phyloP scores from a whole-genome alignment of 768 basidiomycete species.

The Daedaleopsis sinensis region DNA sequence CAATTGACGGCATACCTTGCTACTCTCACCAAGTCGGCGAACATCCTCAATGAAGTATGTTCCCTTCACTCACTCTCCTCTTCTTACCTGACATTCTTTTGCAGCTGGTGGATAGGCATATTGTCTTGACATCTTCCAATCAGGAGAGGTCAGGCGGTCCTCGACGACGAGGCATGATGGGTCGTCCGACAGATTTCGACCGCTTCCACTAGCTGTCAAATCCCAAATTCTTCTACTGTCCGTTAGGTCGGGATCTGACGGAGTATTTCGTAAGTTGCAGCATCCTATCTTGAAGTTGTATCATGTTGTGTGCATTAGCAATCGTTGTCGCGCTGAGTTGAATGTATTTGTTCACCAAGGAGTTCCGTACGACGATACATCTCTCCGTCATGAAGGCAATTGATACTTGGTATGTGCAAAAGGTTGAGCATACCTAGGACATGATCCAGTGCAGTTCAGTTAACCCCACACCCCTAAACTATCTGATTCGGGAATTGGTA shows the following conservation, averaged over 20 bases:
- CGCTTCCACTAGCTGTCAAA: slow-evolving; percentile 44
- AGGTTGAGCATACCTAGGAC: too few species aligned
- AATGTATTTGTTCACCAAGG: background rate
- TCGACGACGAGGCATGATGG: slow-evolving; percentile 49
- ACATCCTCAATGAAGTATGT: slow-evolving; percentile 86
- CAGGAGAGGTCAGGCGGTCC: slow-evolving; percentile 55
- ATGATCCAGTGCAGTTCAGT: too few species aligned
- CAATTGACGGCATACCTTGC: slow-evolving; percentile 90
- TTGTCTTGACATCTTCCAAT: slow-evolving; percentile 57
- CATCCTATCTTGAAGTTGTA: background rate
- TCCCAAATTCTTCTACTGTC: background rate
- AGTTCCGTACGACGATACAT: too few species aligned
- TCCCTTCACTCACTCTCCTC: slow-evolving; percentile 18
- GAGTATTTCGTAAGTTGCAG: background rate
- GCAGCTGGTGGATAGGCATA: slow-evolving; percentile 79
- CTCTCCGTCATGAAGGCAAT: too few species aligned
- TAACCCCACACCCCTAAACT: too few species aligned
- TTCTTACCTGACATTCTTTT: background rate
- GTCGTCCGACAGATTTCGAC: slow-evolving; percentile 54
- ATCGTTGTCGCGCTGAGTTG: slow-evolving; percentile 12
- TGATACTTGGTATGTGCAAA: too few species aligned
- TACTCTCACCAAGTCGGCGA: slow-evolving; percentile 85
- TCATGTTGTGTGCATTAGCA: slow-evolving; percentile 20
- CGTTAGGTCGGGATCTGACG: background rate
- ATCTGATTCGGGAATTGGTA: too few species aligned